Evolutionary conservation across 805 yeast species (phyloP).

Genomic region (Saturnispora zaruensis): DNA sequence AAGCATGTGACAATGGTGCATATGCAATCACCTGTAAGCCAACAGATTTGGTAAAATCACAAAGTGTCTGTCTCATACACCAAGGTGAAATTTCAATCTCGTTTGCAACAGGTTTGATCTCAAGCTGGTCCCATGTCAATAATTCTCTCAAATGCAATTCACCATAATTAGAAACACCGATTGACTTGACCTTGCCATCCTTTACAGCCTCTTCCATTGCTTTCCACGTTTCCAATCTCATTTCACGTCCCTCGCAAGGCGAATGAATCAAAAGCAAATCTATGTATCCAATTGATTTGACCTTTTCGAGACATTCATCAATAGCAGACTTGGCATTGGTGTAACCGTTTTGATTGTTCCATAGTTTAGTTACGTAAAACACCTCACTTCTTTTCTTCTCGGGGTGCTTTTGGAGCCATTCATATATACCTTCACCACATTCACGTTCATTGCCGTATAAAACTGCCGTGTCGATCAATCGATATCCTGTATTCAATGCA

Average conservation of each 20-base stretch:
- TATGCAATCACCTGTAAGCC: slow-evolving; percentile 64
- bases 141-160: slow-evolving; percentile 50
- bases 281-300: slow-evolving; percentile 52
- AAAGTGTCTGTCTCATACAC: slow-evolving; percentile 59
- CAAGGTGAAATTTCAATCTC: slow-evolving; percentile 84
- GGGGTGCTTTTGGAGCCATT: slow-evolving; percentile 33
- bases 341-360: slow-evolving; percentile 62
- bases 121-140: slow-evolving; percentile 45
- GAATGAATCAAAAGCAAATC: slow-evolving; percentile 64
- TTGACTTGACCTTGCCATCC: slow-evolving; percentile 48
- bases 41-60: slow-evolving; percentile 47
- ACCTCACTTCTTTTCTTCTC: slow-evolving; percentile 41
- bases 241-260: slow-evolving; percentile 41
- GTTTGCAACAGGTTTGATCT: slow-evolving; percentile 59
- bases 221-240: slow-evolving; percentile 54
- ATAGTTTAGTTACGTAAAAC: slow-evolving; percentile 62
- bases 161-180: slow-evolving; percentile 78
- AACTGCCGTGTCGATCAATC: slow-evolving; percentile 42
- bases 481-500: slow-evolving; percentile 37
- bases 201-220: slow-evolving; percentile 70
- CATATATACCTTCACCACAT: slow-evolving; percentile 39
- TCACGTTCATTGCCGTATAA: slow-evolving; percentile 40
- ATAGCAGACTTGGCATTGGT: slow-evolving; percentile 50
- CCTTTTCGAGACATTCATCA: slow-evolving; percentile 42
- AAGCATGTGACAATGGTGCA: slow-evolving; percentile 65